phyloP scores from a whole-genome alignment of 495 filamentous ascomycete species.

The Cryomyces antarcticus region DNA sequence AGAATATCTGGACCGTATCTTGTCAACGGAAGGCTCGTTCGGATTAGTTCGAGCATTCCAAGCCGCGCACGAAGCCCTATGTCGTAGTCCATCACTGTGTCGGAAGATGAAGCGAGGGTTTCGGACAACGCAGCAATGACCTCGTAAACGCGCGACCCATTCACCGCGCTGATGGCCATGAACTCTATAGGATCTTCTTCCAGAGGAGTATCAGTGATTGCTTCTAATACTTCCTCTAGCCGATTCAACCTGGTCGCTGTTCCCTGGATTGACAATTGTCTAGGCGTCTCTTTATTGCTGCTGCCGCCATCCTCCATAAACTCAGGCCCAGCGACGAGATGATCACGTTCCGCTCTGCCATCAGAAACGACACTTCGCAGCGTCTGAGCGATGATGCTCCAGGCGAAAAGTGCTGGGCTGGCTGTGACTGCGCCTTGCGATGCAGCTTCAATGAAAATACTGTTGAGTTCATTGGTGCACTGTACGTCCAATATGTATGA shows the following conservation, averaged over 20 bases:
- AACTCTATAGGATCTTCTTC: slow-evolving; percentile 27
- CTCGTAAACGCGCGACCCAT: slow-evolving; percentile 37
- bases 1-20: slow-evolving; percentile 50
- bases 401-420: slow-evolving; percentile 51
- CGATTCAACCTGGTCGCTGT: neutral
- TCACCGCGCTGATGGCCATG: slow-evolving; percentile 31
- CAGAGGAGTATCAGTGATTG: slow-evolving; percentile 19
- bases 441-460: slow-evolving; percentile 32
- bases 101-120: neutral
- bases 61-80: slow-evolving; percentile 28
- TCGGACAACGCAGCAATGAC: slow-evolving; percentile 29
- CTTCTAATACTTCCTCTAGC: slow-evolving; percentile 18
- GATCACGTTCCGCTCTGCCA: neutral
- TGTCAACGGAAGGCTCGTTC: slow-evolving; percentile 30
- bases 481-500: slow-evolving; percentile 43
- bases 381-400: slow-evolving; percentile 39
- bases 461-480: slow-evolving; percentile 43
- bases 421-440: slow-evolving; percentile 26
- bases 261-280: too few species aligned
- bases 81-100: neutral
- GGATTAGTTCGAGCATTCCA: slow-evolving; percentile 43
- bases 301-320: neutral
- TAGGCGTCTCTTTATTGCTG: too few species aligned
- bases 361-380: neutral
- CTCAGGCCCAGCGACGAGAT: neutral